These are phyloP conservation scores for Geosmithia morbida DNA, from an alignment of 2,329 filamentous ascomycete genomes.

Conservation along the genomic window DNA sequence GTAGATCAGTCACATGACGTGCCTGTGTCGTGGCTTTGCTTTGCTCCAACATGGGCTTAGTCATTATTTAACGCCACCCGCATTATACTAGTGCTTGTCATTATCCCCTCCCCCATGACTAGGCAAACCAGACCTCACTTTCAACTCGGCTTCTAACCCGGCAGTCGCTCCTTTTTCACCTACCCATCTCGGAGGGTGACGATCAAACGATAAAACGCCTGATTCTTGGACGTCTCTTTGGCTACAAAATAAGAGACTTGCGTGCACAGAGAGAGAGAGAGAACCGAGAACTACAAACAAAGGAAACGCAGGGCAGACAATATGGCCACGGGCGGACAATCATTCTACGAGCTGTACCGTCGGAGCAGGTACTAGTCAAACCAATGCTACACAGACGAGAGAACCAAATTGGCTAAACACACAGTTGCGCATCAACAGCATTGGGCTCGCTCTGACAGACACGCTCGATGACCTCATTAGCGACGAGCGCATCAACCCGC, in stretches of 20 bases:
- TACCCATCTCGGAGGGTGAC: too few species aligned
- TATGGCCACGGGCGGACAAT: constrained; percentile 37
- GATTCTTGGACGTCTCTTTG: neutral
- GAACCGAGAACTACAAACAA: neutral
- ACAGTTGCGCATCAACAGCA: constrained; percentile 36
- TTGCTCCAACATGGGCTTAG: too few species aligned
- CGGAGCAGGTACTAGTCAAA: constrained; percentile 67
- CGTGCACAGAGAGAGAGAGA: neutral
- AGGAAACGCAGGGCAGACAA: constrained; percentile 4
- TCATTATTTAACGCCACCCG: neutral
- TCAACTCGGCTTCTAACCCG: constrained; percentile 1
- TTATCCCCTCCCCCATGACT: neutral
- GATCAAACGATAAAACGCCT: neutral
- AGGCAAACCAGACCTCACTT: neutral
- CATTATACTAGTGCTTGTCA: neutral
- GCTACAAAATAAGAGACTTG: neutral
- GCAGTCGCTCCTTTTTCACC: constrained; percentile 2
- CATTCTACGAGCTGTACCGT: constrained; percentile 90
- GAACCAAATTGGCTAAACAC: constrained; percentile 3
- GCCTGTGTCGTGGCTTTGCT: neutral
- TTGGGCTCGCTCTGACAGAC: constrained; percentile 86
- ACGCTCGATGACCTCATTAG: constrained; percentile 95
- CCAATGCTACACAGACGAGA: neutral
- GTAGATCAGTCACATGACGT: neutral
- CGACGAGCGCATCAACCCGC: constrained; percentile 87